Conservation (phyloP, 768 basidiomycete genomes). For the Mycena rosella region DNA sequence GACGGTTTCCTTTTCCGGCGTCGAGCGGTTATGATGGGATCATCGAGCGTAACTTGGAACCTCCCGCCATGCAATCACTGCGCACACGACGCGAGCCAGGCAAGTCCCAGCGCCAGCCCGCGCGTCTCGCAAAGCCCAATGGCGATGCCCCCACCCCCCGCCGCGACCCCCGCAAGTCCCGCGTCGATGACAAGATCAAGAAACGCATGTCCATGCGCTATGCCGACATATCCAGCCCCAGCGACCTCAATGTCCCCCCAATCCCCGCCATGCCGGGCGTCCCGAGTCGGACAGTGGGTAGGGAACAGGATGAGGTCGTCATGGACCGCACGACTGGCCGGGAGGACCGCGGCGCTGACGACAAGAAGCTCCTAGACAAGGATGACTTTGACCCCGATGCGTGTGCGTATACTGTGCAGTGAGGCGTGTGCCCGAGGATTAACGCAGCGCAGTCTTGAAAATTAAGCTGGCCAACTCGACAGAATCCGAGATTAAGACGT, state of each 20-base stretch:
- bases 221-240: conserved; percentile 86
- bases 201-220: conserved; percentile 96
- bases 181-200: conserved; percentile 92
- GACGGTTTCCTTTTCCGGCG: neutral
- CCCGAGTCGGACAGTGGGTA: conserved; percentile 45
- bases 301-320: conserved; percentile 64
- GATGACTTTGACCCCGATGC: conserved; percentile 91
- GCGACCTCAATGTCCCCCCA: conserved; percentile 66
- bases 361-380: conserved; percentile 75
- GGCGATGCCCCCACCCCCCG: conserved; percentile 43
- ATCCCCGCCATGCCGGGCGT: conserved; percentile 69
- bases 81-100: conserved; percentile 64
- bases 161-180: conserved; percentile 64
- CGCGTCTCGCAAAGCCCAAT: conserved; percentile 36
- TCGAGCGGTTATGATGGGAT: neutral
- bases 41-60: too few relatives aligned
- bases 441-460: conserved; percentile 70
- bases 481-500: conserved; percentile 79
- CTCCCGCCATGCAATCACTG: conserved; percentile 64
- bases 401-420: conserved; percentile 67
- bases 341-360: conserved; percentile 66
- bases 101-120: conserved; percentile 45
- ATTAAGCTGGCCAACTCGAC: conserved; percentile 91
- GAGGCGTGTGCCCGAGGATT: neutral
- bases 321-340: conserved; percentile 51